Percentiles rank a stretch among this genome's conserved stretches.
phyloP scores from a whole-genome alignment of 176 grass and related monocot species.

The Poa pratensis region DNA sequence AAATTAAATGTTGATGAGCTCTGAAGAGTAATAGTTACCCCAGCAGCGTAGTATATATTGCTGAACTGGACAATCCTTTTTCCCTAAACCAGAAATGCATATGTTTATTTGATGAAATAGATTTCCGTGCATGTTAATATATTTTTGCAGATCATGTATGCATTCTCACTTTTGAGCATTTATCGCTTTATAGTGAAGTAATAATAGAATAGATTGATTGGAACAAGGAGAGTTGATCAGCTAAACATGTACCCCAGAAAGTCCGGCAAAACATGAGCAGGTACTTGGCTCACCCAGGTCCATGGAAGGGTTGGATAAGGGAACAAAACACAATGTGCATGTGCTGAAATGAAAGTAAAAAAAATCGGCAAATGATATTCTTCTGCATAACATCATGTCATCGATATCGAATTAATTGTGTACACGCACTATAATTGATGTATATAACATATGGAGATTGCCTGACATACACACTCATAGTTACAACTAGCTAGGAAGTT shows the following conservation, averaged over 20 bases:
- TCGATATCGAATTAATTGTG: background rate
- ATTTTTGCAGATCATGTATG: conserved; percentile 15
- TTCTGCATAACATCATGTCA: conserved; percentile 18
- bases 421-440: background rate
- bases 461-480: background rate
- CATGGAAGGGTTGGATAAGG: conserved; percentile 24
- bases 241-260: background rate
- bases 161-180: background rate
- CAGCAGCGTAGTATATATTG: background rate
- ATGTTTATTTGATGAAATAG: conserved; percentile 1
- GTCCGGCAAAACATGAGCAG: background rate
- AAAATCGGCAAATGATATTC: background rate
- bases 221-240: background rate
- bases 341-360: conserved; percentile 44
- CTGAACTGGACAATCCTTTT: background rate
- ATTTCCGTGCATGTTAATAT: background rate
- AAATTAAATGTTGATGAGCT: background rate
- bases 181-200: background rate
- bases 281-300: background rate
- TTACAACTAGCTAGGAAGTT: background rate
- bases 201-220: background rate
- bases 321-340: conserved; percentile 13
- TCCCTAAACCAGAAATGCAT: conserved; percentile 2
- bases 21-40: background rate
- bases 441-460: conserved; percentile 14